Percentiles rank a stretch among this genome's conserved stretches.
These are phyloP conservation scores for Amniculicola lignicola DNA, from an alignment of 495 filamentous ascomycete genomes.

Conservation along the genomic window DNA sequence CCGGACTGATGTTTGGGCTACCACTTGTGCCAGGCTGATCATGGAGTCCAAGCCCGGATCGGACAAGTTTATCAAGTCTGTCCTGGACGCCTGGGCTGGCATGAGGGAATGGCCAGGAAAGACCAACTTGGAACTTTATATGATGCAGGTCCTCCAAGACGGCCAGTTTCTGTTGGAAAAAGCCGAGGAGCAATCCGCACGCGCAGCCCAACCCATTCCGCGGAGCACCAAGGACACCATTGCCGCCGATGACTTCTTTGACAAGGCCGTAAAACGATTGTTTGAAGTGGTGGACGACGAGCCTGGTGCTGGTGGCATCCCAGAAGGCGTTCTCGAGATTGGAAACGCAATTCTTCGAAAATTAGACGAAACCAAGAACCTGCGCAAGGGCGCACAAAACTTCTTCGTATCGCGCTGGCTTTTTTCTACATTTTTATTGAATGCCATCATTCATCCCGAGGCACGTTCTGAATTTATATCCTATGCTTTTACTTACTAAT, in stretches of 20 bases:
- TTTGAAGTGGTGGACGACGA: constrained; percentile 81
- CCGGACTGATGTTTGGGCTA: constrained; percentile 81
- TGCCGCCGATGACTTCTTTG: constrained; percentile 86
- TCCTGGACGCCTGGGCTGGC: constrained; percentile 79
- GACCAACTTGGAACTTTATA: constrained; percentile 83
- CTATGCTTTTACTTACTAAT: constrained; percentile 36
- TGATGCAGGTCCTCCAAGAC: constrained; percentile 89
- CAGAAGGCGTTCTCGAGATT: constrained; percentile 76
- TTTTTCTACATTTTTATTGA: constrained; percentile 80
- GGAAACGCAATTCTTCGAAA: constrained; percentile 77
- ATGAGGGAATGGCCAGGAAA: constrained; percentile 87
- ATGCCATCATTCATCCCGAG: constrained; percentile 86
- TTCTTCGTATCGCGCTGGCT: constrained; percentile 89
- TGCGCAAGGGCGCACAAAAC: constrained; percentile 67
- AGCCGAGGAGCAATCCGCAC: constrained; percentile 58
- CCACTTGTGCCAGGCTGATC: constrained; percentile 77
- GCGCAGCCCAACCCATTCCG: constrained; percentile 62
- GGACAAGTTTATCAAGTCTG: constrained; percentile 64
- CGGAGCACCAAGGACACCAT: constrained; percentile 67
- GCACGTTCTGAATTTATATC: too few relatives aligned
- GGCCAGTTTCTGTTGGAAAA: constrained; percentile 85
- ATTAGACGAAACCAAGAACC: constrained; percentile 64
- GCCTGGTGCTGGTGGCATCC: constrained; percentile 72
- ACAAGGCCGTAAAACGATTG: constrained; percentile 72
- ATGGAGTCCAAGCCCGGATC: constrained; percentile 53